Evolutionary conservation across 495 filamentous ascomycete genomes (phyloP), one percentile per base, ranked within the genome.

Genomic region (Penicillium longicatenatum): DNA sequence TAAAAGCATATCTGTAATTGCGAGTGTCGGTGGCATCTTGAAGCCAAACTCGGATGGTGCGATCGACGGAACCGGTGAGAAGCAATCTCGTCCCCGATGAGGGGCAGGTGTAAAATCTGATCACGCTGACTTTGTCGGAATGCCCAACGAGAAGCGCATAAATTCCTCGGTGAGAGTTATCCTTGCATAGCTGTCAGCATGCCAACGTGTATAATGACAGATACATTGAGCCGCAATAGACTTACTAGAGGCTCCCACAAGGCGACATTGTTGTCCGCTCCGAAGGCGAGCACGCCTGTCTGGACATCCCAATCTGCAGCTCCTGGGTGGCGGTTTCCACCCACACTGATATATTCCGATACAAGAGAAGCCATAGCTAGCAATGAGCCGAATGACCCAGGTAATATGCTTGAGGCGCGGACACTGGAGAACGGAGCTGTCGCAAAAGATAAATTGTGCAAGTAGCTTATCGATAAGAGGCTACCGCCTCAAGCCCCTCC

Each of bases 291-390:
- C 52, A 93, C 72, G 12, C 88, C 86, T 35, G 79, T 76, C 59
- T 84, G 74, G 7, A 77, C 66, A 66, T 92, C 84, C 94, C 94
- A 98, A 74, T 98, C 94, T 14, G 94, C 92, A 12, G 90, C 90
- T 16, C 86, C 86, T 24, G 94, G 88, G 61, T 97, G 90, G 58
- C 93, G 81, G 74, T 97, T 98, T 37, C 90, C 93, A 54, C 94
- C 94, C 54, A 87, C 86, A 29, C 92, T 89, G 30, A 96, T 85
- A 63, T 91, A 95, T 14, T 84, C 79, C 52, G 75, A 70, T 50
- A 72, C 63, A 29, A 80, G 69, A 20, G 70, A 70, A 44, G 78
- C 71, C 80, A 82, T 82, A 58, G 42, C 47, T 65, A 45, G 17
- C 24, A 45, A 51, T 20, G 24, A 39, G 29, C 30, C 21, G 6